phyloP scores from a whole-genome alignment of 345 rosid species.

The Mallotus nudiflorus region DNA sequence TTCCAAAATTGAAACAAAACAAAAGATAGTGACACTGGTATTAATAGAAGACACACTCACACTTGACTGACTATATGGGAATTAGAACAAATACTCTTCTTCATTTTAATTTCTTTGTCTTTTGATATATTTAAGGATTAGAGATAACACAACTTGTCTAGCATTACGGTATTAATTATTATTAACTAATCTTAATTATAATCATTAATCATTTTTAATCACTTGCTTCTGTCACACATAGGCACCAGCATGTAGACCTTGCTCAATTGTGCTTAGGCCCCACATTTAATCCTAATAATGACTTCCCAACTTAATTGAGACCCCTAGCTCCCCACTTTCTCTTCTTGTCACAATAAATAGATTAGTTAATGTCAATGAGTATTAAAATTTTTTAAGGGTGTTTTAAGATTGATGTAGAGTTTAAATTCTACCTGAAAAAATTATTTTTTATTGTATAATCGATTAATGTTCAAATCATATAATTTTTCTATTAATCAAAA shows the following conservation, averaged over 20 bases:
- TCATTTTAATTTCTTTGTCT: not conserved
- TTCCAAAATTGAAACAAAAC: slow-evolving; percentile 47
- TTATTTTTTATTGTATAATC: too few species aligned
- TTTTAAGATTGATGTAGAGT: too few species aligned
- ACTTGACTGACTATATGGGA: slow-evolving; percentile 10
- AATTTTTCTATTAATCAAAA: too few species aligned
- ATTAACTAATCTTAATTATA: slow-evolving; percentile 31
- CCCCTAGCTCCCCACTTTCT: too few species aligned
- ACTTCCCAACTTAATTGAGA: slow-evolving; percentile 36
- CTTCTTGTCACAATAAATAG: too few species aligned
- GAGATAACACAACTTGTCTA: slow-evolving; percentile 51
- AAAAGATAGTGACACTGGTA: slow-evolving; percentile 53
- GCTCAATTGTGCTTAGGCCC: slow-evolving; percentile 41
- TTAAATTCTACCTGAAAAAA: too few species aligned
- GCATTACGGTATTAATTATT: slow-evolving; percentile 33
- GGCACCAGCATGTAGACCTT: slow-evolving; percentile 68
- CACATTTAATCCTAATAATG: slow-evolving; percentile 41
- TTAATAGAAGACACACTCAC: slow-evolving; percentile 34
- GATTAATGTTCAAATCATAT: too few species aligned
- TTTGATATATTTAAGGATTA: slow-evolving; percentile 28
- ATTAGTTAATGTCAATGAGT: too few species aligned
- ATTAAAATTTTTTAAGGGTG: too few species aligned
- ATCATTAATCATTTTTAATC: slow-evolving; percentile 36
- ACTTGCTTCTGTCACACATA: slow-evolving; percentile 46
- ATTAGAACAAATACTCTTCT: slow-evolving; percentile 12